Conservation (phyloP, 495 filamentous ascomycete genomes). For the Talaromyces thailandensis region DNA sequence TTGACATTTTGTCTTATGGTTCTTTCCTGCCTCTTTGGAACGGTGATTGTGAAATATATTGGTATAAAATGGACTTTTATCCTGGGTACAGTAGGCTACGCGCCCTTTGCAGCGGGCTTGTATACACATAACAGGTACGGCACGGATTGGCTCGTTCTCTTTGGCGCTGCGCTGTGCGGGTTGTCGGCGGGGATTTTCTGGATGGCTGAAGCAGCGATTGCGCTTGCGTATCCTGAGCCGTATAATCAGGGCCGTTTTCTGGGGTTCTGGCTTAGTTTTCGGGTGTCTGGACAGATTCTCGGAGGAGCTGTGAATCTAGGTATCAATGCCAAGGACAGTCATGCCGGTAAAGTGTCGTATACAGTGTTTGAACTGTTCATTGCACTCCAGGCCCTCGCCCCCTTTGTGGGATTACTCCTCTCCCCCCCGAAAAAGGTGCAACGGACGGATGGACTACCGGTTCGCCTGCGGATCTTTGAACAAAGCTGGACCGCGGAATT, state of each 20-base stretch:
- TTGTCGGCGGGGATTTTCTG: conserved; percentile 59
- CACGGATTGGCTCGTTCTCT: conserved; percentile 51
- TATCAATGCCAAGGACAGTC: conserved; percentile 42
- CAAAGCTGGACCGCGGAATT: conserved; percentile 38
- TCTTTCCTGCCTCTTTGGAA: conserved; percentile 48
- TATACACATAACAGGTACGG: conserved; percentile 61
- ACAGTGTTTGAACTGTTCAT: conserved; percentile 54
- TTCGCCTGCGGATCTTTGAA: conserved; percentile 39
- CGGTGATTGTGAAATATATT: conserved; percentile 45
- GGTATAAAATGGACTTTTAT: conserved; percentile 58
- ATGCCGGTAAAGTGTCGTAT: conserved; percentile 52
- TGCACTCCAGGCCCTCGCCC: conserved; percentile 47
- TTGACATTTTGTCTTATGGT: conserved; percentile 61
- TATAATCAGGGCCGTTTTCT: conserved; percentile 51
- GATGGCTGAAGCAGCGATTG: conserved; percentile 58
- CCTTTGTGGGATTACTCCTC: conserved; percentile 45
- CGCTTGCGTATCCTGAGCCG: conserved; percentile 54
- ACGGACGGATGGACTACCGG: conserved; percentile 43
- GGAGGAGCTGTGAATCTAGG: conserved; percentile 57
- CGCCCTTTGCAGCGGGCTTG: conserved; percentile 54
- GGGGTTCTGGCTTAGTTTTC: conserved; percentile 55
- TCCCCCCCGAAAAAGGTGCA: conserved; percentile 45
- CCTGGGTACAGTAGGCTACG: conserved; percentile 57
- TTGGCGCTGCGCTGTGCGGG: conserved; percentile 58
- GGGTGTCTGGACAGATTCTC: conserved; percentile 52